Percentiles rank a stretch among this genome's conserved stretches.
phyloP scores from a whole-genome alignment of 768 basidiomycete genomes.

The Galerina sulciceps region DNA sequence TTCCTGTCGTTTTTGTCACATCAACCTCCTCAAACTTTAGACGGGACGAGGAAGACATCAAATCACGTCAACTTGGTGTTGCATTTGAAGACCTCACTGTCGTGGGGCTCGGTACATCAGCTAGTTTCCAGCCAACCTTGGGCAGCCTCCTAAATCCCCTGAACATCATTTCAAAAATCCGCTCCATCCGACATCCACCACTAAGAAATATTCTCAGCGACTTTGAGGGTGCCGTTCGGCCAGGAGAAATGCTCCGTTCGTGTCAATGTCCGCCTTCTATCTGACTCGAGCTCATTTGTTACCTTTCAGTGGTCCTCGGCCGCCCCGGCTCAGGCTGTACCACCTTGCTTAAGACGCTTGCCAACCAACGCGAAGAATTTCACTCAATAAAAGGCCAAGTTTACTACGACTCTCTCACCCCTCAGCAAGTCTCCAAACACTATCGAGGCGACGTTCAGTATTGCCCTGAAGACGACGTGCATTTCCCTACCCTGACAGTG shows the following conservation, averaged over 20 bases:
- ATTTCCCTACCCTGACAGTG: slow-evolving; percentile 85
- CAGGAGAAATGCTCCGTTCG: slow-evolving; percentile 81
- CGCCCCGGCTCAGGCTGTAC: slow-evolving; percentile 86
- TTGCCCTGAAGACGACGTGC: slow-evolving; percentile 84
- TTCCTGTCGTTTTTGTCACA: not conserved
- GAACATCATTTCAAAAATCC: slow-evolving; percentile 45
- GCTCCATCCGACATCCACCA: slow-evolving; percentile 59
- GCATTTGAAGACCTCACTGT: slow-evolving; percentile 62
- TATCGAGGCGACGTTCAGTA: slow-evolving; percentile 84
- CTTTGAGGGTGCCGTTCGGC: slow-evolving; percentile 67
- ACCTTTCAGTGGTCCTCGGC: slow-evolving; percentile 72
- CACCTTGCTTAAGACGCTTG: slow-evolving; percentile 80
- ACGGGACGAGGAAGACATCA: slow-evolving; percentile 51
- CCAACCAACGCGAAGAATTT: slow-evolving; percentile 76
- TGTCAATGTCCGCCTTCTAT: slow-evolving; percentile 15
- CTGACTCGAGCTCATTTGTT: not conserved
- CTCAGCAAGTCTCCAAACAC: slow-evolving; percentile 61
- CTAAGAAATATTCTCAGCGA: slow-evolving; percentile 63
- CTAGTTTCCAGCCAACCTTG: slow-evolving; percentile 60
- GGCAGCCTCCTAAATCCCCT: slow-evolving; percentile 65
- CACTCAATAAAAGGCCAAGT: slow-evolving; percentile 71
- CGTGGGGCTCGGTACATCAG: slow-evolving; percentile 59
- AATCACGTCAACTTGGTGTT: slow-evolving; percentile 61
- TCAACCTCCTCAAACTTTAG: slow-evolving; percentile 32
- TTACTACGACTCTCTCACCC: slow-evolving; percentile 75